Base-by-base conservation (phyloP, 163 green algal species). In the Botryococcus braunii region DNA sequence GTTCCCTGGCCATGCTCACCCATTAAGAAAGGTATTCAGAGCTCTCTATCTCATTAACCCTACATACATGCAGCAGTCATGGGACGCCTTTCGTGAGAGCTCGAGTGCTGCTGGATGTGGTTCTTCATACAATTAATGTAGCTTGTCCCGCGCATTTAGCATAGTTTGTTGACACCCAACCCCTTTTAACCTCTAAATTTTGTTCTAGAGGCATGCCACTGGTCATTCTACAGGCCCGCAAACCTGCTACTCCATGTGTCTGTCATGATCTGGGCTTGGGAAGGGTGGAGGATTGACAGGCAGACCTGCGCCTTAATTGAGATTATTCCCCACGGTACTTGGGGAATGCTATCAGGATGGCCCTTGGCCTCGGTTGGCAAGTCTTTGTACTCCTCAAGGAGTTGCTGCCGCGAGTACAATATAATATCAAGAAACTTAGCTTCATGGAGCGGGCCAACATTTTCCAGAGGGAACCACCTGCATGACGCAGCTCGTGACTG, bases 351-450 rank as follows among this genome's bases (percentile, higher is more conserved):
- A n/a, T 41, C 64, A 27, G 57, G 36, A 7, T 63, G 62, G 21
- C 52, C 69, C 50, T 76, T 78, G 34, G 27, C 57, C n/a, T n/a
- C n/a, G n/a, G n/a, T n/a, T 4, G 76, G 73, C 75, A 88, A 68
- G 13, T 76, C 85, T 13, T 69, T 68, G 35, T 81, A 70, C 70
- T 90, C 85, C 61, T 83, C 71, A 17, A 84, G 25, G 31, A 92
- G 68, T 78, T 96, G 90, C 72, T 96, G 85, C 0, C 92, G 71
- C 0, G 74, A 89, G 79, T 98, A 98, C 3, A 97, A 66, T 57
- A 98, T 98, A 63, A 97, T 73, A 71, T 98, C 92, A 32, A 98
- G 77, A 67, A 83, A 86, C 68, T 82, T 77, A 17, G 90, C 92
- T 35, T 78, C 60, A n/a, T n/a, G n/a, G n/a, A n/a, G n/a, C 7